Evolutionary conservation across 2,329 filamentous ascomycete genomes (phyloP), one percentile per base, ranked within the genome.

Genomic region (Pseudogymnoascus sp.): DNA sequence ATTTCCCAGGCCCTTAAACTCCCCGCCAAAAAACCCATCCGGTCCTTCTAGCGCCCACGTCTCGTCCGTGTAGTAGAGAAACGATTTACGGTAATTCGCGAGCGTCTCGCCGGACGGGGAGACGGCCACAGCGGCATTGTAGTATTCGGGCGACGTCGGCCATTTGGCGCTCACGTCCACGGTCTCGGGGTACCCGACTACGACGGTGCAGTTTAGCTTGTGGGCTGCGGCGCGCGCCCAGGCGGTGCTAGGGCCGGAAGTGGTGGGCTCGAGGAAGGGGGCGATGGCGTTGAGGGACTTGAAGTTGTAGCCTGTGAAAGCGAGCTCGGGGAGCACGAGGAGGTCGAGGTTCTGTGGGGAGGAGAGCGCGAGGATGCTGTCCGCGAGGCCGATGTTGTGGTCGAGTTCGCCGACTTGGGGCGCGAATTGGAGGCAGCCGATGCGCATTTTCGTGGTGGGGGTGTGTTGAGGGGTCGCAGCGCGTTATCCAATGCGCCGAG

Each of bases 231-330:
- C 81, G 32, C 81, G 77, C 0, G 88, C 87, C 89, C 89, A 92
- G 22, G 85, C 71, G 0, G 87, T 84, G 11, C 78, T 84, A 60
- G 87, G 81, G 0, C 89, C 88, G 0, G 80, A 76, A 8, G 80
- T 80, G 0, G 81, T 80, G 2, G 77, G 79, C 67, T 92, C 89
- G 2, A 91, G 80, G 65, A 78, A 87, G 0, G 87, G 86, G 0
- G 74, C 72, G 50, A 92, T 90, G 2, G 88, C 78, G 32, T 80
- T 74, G 1, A 88, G 72, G 0, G 84, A 86, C 57, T 81, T 80
- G 76, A 91, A 91, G 71, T 90, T 90, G 76, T 91, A 81, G 91
- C 30, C 88, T 28, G 41, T 28, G 69, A 93, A 91, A 1, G 89
- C 87, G 71, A 93, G 75, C 70, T 93, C 90, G 0, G 90, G 89